Base-by-base conservation (phyloP, 495 filamentous ascomycete species). In the Penicillium atrosanguineum region DNA sequence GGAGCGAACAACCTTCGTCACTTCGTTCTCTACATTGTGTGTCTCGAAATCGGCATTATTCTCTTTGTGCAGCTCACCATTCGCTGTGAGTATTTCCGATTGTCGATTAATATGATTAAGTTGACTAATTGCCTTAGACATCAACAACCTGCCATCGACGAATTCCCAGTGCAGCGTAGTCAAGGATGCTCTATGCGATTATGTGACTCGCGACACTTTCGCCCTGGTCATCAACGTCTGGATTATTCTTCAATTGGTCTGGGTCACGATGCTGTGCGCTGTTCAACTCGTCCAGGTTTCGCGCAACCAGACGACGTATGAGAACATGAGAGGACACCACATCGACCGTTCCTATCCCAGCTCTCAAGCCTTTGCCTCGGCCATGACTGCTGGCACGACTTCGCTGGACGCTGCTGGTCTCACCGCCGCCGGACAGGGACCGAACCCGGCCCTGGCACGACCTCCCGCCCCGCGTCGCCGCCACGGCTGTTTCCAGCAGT, bases 1-100 rank as follows among this genome's bases (percentile, higher is more conserved):
- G 94, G 88, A 39, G 79, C 92, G 37, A 97, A 96, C 64, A 98
- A 98, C 65, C 86, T 95, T 60, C 85, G 94, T 5, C 95, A 97
- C 62, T 98, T 98, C 72, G 87, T 96, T 52, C 69, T 96, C 20
- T 98, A 96, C 64, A 79, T 97, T 29, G 68, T 90, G 18, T 87
- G 72, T 56, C 70, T 97, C 38, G 86, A 91, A 59, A 56, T 88
- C 18, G 90, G 89, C 25, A 86, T 97, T 48, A 55, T 88, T 12
- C 55, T 85, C 7, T 87, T 87, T 49, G 62, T 84, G 11, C 69
- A 75, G 52, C 55, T 85, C 46, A 74, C 71, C 15, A 60, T 79
- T 45, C 62, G 57, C 43, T 85, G 84, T 87, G 72, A 74, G 82
- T 79, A 36, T 39, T 21, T 4, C 8, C 15, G 25, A 11, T 12